Conservation (phyloP, 306 rosid species). For the Rubus parviflorus region DNA sequence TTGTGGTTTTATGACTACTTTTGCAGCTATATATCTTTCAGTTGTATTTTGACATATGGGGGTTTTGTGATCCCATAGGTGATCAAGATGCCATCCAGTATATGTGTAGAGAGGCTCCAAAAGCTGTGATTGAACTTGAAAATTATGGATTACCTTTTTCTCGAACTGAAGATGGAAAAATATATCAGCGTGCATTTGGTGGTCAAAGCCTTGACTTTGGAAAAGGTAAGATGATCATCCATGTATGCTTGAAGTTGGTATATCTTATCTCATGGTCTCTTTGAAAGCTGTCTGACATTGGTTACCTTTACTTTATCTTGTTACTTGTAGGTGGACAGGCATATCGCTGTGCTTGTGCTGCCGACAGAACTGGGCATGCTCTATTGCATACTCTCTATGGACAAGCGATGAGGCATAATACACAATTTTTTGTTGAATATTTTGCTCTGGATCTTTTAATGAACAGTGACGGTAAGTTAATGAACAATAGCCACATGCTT, state of each 20-base stretch:
- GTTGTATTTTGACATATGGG: conserved; percentile 15
- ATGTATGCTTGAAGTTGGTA: conserved; percentile 15
- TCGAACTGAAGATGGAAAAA: conserved; percentile 82
- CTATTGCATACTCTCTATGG: conserved; percentile 85
- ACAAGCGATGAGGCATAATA: conserved; percentile 88
- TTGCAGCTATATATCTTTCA: conserved; percentile 8
- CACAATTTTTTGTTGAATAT: conserved; percentile 87
- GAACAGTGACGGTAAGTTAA: conserved; percentile 69
- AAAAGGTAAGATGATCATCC: conserved; percentile 52
- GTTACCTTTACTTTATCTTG: conserved; percentile 22
- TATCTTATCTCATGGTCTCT: conserved; percentile 4
- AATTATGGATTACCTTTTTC: conserved; percentile 91
- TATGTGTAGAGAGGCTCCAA: conserved; percentile 95
- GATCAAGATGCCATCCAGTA: conserved; percentile 98
- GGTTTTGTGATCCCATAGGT: conserved; percentile 45
- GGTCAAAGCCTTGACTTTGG: conserved; percentile 96
- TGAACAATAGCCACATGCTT: conserved; percentile 1
- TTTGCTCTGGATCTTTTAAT: conserved; percentile 83
- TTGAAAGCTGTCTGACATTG: conserved; percentile 25
- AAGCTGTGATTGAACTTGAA: conserved; percentile 91
- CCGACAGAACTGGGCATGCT: conserved; percentile 96
- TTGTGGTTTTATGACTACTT: conserved; percentile 1
- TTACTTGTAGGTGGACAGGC: conserved; percentile 79
- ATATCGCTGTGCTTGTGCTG: conserved; percentile 95
- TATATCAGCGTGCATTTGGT: conserved; percentile 96